Percentiles rank a stretch among this genome's conserved stretches.
phyloP scores from a whole-genome alignment of 2,329 filamentous ascomycete species.

The Penicillium sp. region DNA sequence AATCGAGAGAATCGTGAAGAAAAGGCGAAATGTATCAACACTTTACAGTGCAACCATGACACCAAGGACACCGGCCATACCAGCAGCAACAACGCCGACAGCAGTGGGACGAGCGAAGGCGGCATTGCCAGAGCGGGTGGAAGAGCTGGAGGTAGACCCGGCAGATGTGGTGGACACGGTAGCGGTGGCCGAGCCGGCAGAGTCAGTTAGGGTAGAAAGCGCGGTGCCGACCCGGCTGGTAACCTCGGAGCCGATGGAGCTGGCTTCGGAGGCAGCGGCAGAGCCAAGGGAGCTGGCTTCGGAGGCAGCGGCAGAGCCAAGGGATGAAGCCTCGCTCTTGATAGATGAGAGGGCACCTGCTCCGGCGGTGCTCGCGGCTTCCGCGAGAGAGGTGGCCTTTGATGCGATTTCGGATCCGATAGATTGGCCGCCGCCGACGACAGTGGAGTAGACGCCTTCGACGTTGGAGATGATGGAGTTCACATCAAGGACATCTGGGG shows the following conservation, averaged over 20 bases:
- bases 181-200: constrained; percentile 17
- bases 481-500: constrained; percentile 16
- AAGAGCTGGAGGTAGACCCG: constrained; percentile 8
- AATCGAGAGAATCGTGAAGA: not conserved
- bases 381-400: constrained; percentile 9
- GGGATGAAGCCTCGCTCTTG: constrained; percentile 16
- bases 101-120: constrained; percentile 23
- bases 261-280: constrained; percentile 16
- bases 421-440: constrained; percentile 3
- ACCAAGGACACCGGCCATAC: constrained; percentile 30
- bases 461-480: constrained; percentile 17
- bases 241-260: constrained; percentile 13
- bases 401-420: constrained; percentile 14
- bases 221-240: constrained; percentile 14
- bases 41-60: constrained; percentile 32
- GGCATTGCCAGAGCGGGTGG: constrained; percentile 14
- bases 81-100: constrained; percentile 21
- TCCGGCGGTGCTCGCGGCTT: constrained; percentile 14
- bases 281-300: constrained; percentile 19
- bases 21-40: not conserved
- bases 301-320: constrained; percentile 14
- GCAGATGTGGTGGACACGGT: constrained; percentile 9
- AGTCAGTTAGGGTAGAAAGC: constrained; percentile 17
- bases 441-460: not conserved
- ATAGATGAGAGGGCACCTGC: constrained; percentile 16